Base-by-base conservation (phyloP, 2,329 filamentous ascomycete species). In the Xenoacremonium recifei region DNA sequence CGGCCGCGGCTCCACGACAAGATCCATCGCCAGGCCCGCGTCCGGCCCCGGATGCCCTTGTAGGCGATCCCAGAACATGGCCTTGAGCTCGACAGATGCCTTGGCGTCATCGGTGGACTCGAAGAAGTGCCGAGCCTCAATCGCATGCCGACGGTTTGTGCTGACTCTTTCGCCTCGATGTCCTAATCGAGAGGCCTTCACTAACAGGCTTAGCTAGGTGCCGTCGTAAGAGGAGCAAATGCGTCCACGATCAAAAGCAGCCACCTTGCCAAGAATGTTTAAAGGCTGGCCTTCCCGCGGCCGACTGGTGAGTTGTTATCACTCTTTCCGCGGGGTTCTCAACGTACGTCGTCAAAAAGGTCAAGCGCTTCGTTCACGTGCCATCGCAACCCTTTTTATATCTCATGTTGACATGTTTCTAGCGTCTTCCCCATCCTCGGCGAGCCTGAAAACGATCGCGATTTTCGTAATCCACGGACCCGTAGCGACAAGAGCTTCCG, bases 201-300 rank as follows among this genome's bases (percentile, higher is more conserved):
- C 21, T 38, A 23, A n/a, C n/a, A n/a, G n/a, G n/a, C n/a, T n/a
- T n/a, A n/a, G 34, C 21, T 39, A 76, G 74, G 65, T 80, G 76
- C 48, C 75, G 76, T 23, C 73, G 75, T 23, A 73, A 78, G 67
- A 71, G 76, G 45, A 77, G 73, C 57, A 80, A 78, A 61, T 80
- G 76, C 50, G 54, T 74, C 15, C 74, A 78, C 49, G 71, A 76
- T 7, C 72, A 69, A 37, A 67, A 62, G 4, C 59, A 62, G 17
- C 64, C 75, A 19, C 75, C 75, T 13, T 81, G 77, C 49, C 71
- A 75, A 42, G 65, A 72, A 5, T 81, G 77, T 48, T 57, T 60
- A 16, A 70, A 75, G 38, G 72, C 75, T 11, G 75, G 74, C n/a
- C 62, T 76, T 15, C 56, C 58, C 17, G 54, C 70, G 10, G 64